Evolutionary conservation across 208 protist genomes (phyloP), one percentile per base, ranked within the genome.

Genomic region (Leishmania tarentolae): DNA sequence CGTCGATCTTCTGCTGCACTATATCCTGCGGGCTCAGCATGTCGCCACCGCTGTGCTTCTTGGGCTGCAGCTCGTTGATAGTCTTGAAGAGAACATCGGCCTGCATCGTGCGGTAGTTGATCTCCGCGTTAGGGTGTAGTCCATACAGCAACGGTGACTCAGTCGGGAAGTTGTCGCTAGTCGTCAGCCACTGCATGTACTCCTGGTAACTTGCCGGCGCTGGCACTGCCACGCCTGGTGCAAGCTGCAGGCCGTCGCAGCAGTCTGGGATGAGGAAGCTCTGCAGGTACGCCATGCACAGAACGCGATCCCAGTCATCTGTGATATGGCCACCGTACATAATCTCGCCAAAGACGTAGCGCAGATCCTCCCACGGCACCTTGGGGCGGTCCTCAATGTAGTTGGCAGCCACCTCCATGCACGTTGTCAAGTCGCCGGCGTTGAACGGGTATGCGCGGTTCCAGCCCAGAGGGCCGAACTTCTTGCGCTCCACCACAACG

Each of bases 321-420:
- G 98, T 99, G 83, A 99, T 99, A 94, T 99, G 99, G 28, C 99
- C 99, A 50, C 99, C 99, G 90, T 99, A 99, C 97, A 99, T 99
- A 86, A 99, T 99, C 86, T 99, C 99, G 81, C 99, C 98, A 94
- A 99, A 99, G 46, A 99, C 98, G 92, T 99, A 99, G 50, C 97
- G 90, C 78, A 99, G 83, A 91, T 99, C 98, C 73, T 99, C 98
- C 99, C 99, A 99, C 80, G 99, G 99, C 4, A 99, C 93, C 89
- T 98, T 98, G 46, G 96, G 97, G 31, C 97, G 88, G 82, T 99
- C 97, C 86, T 99, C 99, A 74, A 99, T 98, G 90, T 99, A 99
- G 92, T 99, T 99, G 61, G 96, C 96, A 17, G 98, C 93, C 35
- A 99, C 98, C 83, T 98, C 93, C 79, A 98, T 91, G 83, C 95